Percentiles rank a stretch among this genome's conserved stretches.
phyloP scores from a whole-genome alignment of 768 basidiomycete species.

The Termitomyces eurrhizus region DNA sequence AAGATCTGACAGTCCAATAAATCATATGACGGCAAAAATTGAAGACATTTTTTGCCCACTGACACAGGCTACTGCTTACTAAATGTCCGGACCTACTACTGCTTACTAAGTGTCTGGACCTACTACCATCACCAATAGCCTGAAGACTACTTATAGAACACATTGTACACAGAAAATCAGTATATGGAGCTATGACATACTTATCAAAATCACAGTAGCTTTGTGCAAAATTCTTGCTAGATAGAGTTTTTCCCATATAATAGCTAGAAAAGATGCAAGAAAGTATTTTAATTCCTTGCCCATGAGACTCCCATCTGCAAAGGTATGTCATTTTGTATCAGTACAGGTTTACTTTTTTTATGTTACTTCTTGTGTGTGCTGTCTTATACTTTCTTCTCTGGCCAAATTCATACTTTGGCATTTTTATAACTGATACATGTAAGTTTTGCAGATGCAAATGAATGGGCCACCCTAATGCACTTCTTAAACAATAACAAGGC shows the following conservation, averaged over 20 bases:
- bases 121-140: no score
- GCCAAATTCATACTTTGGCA: no score
- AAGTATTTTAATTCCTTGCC: not conserved
- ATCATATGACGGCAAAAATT: no score
- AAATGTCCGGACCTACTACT: no score
- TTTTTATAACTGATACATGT: not conserved
- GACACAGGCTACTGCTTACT: no score
- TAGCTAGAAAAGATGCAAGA: not conserved
- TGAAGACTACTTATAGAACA: slow-evolving; percentile 5
- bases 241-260: not conserved
- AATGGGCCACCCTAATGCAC: not conserved
- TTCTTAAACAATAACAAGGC: not conserved
- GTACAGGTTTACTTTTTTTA: not conserved
- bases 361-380: no score
- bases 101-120: no score
- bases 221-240: slow-evolving; percentile 1
- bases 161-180: slow-evolving; percentile 2
- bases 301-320: no score
- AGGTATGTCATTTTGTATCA: not conserved
- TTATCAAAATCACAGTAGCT: slow-evolving; percentile 5
- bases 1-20: no score
- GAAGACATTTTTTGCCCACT: no score
- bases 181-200: slow-evolving; percentile 5
- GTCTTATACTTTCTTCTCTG: no score
- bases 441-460: no score